Conservation (phyloP, 345 rosid genomes). For the Rhodomyrtus tomentosa region DNA sequence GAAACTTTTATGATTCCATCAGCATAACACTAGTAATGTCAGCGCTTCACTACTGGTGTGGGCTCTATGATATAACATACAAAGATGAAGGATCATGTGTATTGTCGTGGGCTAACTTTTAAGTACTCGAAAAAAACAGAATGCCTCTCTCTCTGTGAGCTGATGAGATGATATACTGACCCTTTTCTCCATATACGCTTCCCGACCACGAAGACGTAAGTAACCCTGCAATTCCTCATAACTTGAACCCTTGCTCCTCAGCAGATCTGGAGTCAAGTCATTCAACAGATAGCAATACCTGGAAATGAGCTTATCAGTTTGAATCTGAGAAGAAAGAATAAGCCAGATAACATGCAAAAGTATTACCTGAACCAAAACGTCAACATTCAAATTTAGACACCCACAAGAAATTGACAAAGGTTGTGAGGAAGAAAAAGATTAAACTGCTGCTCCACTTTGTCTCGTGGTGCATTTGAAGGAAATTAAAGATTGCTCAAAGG, state of each 20-base stretch:
- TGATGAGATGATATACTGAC: conserved; percentile 21
- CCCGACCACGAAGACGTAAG: conserved; percentile 71
- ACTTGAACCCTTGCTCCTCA: conserved; percentile 52
- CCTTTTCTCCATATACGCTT: conserved; percentile 88
- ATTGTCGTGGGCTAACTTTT: not conserved
- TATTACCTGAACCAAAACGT: not conserved
- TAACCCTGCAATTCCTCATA: conserved; percentile 67
- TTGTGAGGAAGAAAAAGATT: not conserved
- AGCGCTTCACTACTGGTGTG: accelerated
- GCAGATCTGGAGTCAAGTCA: conserved; percentile 67
- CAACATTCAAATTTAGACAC: not conserved
- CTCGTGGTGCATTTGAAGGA: not conserved
- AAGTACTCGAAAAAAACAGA: not conserved
- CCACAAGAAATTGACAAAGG: not conserved
- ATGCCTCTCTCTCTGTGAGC: not conserved
- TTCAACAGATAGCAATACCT: conserved; percentile 90
- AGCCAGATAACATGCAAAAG: not conserved
- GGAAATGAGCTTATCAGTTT: not conserved
- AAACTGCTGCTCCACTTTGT: not conserved
- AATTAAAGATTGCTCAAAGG: not conserved
- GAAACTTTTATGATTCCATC: not conserved
- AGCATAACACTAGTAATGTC: not conserved
- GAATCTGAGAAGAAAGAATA: not conserved
- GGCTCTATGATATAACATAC: not conserved
- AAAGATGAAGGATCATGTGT: not conserved